Evolutionary conservation across 2,329 filamentous ascomycete genomes (phyloP), one percentile per base, ranked within the genome.

Genomic region (Trichoderma asperellum): DNA sequence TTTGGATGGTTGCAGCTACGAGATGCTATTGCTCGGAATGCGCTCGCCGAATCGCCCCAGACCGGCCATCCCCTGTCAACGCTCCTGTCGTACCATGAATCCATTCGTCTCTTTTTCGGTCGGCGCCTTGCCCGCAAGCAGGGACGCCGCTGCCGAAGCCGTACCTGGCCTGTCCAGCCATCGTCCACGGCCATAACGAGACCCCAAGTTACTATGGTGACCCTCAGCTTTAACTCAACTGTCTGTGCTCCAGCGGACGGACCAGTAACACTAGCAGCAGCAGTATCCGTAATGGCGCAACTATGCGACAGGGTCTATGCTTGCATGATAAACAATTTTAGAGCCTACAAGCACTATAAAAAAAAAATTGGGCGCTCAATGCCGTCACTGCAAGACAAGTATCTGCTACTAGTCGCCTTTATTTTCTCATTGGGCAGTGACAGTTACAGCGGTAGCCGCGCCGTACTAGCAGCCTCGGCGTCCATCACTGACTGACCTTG

Each of bases 181-280:
- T 63, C 24, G 47, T 56, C 35, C 57, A 29, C 55, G 49, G 27
- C 40, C 63, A 35, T 21, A 27, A n/a, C 16, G 53, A 59, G 53
- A 52, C 27, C 40, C 60, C 55, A 67, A 67, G 63, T 67, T 67
- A 52, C 63, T 40, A 67, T 34, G 55, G 63, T 34, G 53, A 59
- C 63, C 21, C 63, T 67, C 63, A 67, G 53, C 12, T 59, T 43
- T 8, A 57, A 49, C 34, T 52, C 49, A 21, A 32, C 35, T 21
- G 37, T 49, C 47, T 49, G 47, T 49, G 40, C 40, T n/a, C 8
- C 18, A 7, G 18, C n/a, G 40, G 40, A 43, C 40, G 16, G 40
- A 14, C 40, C 40, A 43, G 16, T 18, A 43, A 43, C 18, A 57
- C 55, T 59, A 57, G 5, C 7, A 32, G 5, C 7, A 32, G 53